A percentile compares a stretch with the other conserved stretches of the same genome.
Conservation (phyloP, 2,329 filamentous ascomycete species). For the Saccharata proteae region DNA sequence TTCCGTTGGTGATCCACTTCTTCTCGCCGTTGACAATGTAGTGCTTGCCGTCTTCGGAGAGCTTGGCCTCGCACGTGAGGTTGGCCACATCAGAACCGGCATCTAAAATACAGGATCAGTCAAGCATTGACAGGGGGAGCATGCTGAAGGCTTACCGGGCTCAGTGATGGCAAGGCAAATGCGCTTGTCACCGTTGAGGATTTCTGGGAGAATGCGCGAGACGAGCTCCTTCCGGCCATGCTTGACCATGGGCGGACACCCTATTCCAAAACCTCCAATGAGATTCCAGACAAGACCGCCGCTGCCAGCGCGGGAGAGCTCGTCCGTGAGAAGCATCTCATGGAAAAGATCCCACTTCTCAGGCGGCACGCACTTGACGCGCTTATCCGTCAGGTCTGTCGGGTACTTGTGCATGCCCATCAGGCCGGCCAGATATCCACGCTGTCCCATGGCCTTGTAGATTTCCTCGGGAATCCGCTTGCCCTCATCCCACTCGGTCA, state of each 20-base stretch:
- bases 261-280: slow-evolving; percentile 93
- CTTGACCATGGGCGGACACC: slow-evolving; percentile 81
- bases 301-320: slow-evolving; percentile 76
- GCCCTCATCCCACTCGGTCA: slow-evolving; percentile 94
- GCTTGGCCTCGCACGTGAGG: slow-evolving; percentile 87
- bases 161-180: slow-evolving; percentile 97
- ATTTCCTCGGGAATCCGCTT: slow-evolving; percentile 79
- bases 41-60: slow-evolving; percentile 91
- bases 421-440: slow-evolving; percentile 86
- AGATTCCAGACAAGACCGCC: slow-evolving; percentile 96
- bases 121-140: neutral
- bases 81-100: slow-evolving; percentile 93
- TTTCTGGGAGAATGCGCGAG: slow-evolving; percentile 76
- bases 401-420: slow-evolving; percentile 69
- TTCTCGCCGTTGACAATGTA: slow-evolving; percentile 99
- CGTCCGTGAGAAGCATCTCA: slow-evolving; percentile 89
- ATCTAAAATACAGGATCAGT: slow-evolving; percentile 39
- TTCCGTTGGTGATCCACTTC: slow-evolving; percentile 99
- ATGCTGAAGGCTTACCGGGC: slow-evolving; percentile 32
- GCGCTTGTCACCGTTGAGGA: slow-evolving; percentile 85
- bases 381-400: slow-evolving; percentile 56
- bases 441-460: slow-evolving; percentile 90
- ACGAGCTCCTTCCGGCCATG: slow-evolving; percentile 78
- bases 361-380: slow-evolving; percentile 63
- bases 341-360: slow-evolving; percentile 99